Evolutionary conservation across 805 yeast genomes (phyloP).

Genomic region (Cyberlindnera saturnus): DNA sequence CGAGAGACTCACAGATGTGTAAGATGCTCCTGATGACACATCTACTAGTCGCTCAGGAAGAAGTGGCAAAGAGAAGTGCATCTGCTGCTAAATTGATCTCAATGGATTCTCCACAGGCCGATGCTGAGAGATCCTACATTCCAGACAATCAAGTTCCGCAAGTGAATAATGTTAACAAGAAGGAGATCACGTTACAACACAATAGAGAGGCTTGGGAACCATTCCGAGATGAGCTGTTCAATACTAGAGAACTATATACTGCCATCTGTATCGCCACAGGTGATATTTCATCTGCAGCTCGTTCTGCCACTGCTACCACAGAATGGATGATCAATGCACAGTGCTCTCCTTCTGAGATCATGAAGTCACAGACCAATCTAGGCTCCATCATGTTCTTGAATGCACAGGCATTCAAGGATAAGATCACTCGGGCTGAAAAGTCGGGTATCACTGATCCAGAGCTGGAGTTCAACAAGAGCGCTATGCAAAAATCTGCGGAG

Average conservation of each 20-base stretch:
- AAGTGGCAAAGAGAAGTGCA: slow-evolving; percentile 41
- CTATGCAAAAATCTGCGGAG: slow-evolving; percentile 26
- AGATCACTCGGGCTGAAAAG: slow-evolving; percentile 31
- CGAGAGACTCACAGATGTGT: slow-evolving; percentile 39
- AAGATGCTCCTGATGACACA: slow-evolving; percentile 59
- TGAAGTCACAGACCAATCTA: slow-evolving; percentile 60
- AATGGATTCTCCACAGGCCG: slow-evolving; percentile 13
- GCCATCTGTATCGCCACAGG: slow-evolving; percentile 66
- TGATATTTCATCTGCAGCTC: slow-evolving; percentile 56
- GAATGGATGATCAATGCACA: slow-evolving; percentile 73
- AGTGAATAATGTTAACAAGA: neutral
- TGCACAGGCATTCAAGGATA: slow-evolving; percentile 55
- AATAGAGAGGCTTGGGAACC: slow-evolving; percentile 60
- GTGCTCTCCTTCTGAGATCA: slow-evolving; percentile 54
- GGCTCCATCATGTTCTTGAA: slow-evolving; percentile 66
- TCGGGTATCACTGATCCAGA: slow-evolving; percentile 10
- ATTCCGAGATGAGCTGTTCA: slow-evolving; percentile 71
- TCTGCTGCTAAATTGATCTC: slow-evolving; percentile 27
- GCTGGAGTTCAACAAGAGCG: slow-evolving; percentile 14
- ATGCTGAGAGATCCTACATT: slow-evolving; percentile 7
- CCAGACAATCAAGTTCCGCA: neutral
- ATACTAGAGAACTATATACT: slow-evolving; percentile 68
- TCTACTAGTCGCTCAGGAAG: slow-evolving; percentile 59
- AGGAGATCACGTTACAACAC: slow-evolving; percentile 24
- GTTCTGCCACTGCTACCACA: slow-evolving; percentile 56